Evolutionary conservation across 768 basidiomycete species (phyloP), one percentile per base, ranked within the genome.

Genomic region (Russula dissimulans): DNA sequence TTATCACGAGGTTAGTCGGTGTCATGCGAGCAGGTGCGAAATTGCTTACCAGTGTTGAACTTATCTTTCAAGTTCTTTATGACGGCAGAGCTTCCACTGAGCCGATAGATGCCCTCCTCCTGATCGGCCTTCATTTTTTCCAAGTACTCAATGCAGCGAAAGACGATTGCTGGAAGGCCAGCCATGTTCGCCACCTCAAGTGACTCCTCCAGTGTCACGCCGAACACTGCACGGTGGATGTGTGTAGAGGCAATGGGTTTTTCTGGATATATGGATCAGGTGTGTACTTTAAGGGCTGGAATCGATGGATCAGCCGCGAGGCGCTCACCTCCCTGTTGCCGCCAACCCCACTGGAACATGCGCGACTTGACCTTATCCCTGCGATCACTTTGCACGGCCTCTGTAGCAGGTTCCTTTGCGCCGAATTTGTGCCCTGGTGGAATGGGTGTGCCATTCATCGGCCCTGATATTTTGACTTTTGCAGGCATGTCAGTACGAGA

Each of bases 41-140:
- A 41, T 44, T 46, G 54, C 85, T 63, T 67, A 92, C 93, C 92
- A 62, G 77, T 71, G 69, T 99, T 97, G 76, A 98, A 99, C 61
- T 86, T 83, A 70, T 98, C 97, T 69, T 88, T 92, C 46, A 99
- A 77, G 54, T 77, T 83, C 76, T 97, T 97, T 77, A 98, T 94
- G 59, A 95, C 93, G 38, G 93, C 89, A 64, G 92, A 91, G 71
- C 91, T 94, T 26, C 95, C 95, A 69, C 89, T 94, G 61, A 99
- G 75, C 60, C 97, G 85, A 74, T 97, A 99, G 61, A 99, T 95
- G 38, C 97, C 97, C 73, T 99, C 97, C 69, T 99, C 97, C 66
- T 90, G 85, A 62, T 97, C 91, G 22, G 97, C 95, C 71, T 90
- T 82, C 76, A 95, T 95, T 18, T 84, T 82, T 75, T 98, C 92